Evolutionary conservation across 1,139 yeast species (phyloP).

Genomic region (Yamadazyma epiphylla): DNA sequence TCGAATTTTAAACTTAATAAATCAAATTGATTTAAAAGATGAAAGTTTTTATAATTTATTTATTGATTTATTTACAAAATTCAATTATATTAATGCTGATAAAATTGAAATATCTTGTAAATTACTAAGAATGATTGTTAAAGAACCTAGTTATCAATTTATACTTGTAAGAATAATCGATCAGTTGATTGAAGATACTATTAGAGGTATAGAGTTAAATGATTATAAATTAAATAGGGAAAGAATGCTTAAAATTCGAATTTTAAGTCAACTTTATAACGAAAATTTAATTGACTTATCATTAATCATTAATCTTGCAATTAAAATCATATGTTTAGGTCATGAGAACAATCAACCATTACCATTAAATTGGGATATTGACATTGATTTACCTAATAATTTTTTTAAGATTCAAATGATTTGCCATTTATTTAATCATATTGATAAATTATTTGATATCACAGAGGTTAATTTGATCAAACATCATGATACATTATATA

Average conservation of each 20-base stretch:
- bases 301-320: constrained; percentile 52
- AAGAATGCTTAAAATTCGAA: constrained; percentile 59
- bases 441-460: constrained; percentile 2
- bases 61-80: constrained; percentile 52
- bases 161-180: constrained; percentile 54
- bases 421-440: constrained; percentile 21
- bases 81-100: constrained; percentile 61
- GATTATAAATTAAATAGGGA: constrained; percentile 58
- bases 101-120: constrained; percentile 49
- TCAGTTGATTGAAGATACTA: constrained; percentile 58
- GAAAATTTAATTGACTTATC: constrained; percentile 43
- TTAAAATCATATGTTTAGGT: constrained; percentile 62
- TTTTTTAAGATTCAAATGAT: constrained; percentile 67
- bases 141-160: constrained; percentile 29
- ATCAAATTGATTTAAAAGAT: constrained; percentile 47
- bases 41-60: constrained; percentile 37
- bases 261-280: constrained; percentile 57
- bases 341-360: constrained; percentile 62
- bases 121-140: constrained; percentile 28
- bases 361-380: constrained; percentile 36
- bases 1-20: constrained; percentile 36
- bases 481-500: constrained; percentile 32
- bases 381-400: constrained; percentile 61
- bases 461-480: neutral
- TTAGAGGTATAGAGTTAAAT: constrained; percentile 63